Conservation (phyloP, 768 basidiomycete genomes). For the Psilocybe cubensis region DNA sequence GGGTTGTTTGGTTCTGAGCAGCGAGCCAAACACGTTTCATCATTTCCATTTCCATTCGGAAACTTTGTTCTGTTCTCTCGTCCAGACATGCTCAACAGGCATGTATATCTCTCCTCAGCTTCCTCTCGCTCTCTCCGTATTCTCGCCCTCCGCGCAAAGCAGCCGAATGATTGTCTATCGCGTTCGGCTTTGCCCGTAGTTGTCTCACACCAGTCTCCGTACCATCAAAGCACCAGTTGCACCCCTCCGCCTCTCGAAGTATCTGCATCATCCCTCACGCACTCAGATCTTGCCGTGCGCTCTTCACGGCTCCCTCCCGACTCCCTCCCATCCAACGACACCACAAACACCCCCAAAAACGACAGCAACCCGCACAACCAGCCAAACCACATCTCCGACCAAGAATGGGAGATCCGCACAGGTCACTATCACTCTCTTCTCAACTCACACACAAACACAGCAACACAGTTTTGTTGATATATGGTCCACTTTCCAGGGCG, state of each 20-base stretch:
- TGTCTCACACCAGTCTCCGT: constrained; percentile 8
- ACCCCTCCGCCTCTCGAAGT: not conserved
- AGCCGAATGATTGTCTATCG: not conserved
- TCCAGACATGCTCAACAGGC: constrained; percentile 26
- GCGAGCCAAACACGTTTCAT: constrained; percentile 24
- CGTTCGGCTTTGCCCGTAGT: not conserved
- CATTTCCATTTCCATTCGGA: constrained; percentile 6
- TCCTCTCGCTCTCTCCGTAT: not conserved
- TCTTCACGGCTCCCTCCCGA: constrained; percentile 39
- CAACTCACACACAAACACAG: not conserved
- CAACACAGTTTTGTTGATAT: too few relatives aligned
- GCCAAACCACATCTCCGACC: constrained; percentile 72
- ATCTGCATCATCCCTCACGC: constrained; percentile 10
- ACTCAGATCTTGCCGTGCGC: constrained; percentile 37
- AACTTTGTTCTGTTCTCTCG: constrained; percentile 11
- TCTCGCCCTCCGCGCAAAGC: not conserved
- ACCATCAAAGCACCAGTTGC: constrained; percentile 5
- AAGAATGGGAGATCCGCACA: constrained; percentile 80
- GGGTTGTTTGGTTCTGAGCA: constrained; percentile 19
- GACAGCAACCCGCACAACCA: too few relatives aligned
- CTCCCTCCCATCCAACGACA: constrained; percentile 28
- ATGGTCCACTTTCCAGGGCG: constrained; percentile 57
- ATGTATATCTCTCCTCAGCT: constrained; percentile 10
- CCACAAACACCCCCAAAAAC: constrained; percentile 26
- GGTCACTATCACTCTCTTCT: constrained; percentile 41